Evolutionary conservation across 2,329 filamentous ascomycete species (phyloP), one percentile per base, ranked within the genome.

Genomic region (Ophiocordyceps unilateralis): DNA sequence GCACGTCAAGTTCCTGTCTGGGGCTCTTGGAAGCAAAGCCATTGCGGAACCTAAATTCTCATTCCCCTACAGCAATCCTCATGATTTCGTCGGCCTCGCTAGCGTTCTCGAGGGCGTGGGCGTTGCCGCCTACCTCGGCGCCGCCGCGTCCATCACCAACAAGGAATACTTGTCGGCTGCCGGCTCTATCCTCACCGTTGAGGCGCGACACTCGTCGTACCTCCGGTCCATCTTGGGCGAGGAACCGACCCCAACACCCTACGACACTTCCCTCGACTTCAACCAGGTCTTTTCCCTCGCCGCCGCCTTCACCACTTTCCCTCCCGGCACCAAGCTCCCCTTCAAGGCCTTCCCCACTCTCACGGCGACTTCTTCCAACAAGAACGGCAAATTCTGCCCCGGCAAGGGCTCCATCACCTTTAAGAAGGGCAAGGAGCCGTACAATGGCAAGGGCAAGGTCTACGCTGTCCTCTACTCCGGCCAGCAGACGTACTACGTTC

Each of bases 231-330:
- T 61, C 10, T 58, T 68, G 17, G 57, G 62, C 41, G 54, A 74
- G 50, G 56, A 58, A 5, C 73, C 76, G 2, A 77, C 75, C 52
- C 62, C 77, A 1, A 66, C 74, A 49, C 59, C 76, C 8, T 78
- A 78, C 48, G 78, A 81, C 48, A 65, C 69, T 21, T 73, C 76
- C 0, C 64, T 81, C 32, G 58, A 60, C 48, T 65, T 72, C 53
- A 69, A 78, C 56, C 60, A 70, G 51, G 75, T 82, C 40, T 79
- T 69, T 64, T 76, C 76, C 3, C 67, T 83, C n/a, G 77, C 78
- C 1, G 66, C 74, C 0, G 62, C 65, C 43, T 81, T 81, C 59
- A 78, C 82, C 55, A 64, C 57, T 2, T 81, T 76, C 57, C 74
- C 78, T 1, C 48, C 60, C 7, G 62, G 58, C 49, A 78, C 78